Evolutionary conservation across 169 alveolate species (phyloP), one percentile per base, ranked within the genome.

Genomic region (Cryptosporidium andersoni): DNA sequence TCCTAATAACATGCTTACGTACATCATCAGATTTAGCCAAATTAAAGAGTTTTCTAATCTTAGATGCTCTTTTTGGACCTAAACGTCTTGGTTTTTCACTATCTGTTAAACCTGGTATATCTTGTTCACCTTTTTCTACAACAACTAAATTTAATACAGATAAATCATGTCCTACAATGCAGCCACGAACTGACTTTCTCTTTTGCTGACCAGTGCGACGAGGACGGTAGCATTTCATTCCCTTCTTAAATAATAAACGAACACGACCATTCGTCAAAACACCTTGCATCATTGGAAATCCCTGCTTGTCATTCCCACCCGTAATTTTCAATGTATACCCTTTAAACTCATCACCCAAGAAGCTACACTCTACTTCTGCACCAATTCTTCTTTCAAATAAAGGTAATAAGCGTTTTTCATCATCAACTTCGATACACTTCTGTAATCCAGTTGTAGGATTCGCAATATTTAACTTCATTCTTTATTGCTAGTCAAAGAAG

Each of bases 281-380:
- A 58, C 99, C 99, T 93, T 97, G 99, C 96, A 97, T 95, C 99
- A 98, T 98, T 64, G 99, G 99, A 94, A 98, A 98, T 47, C 99
- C 99, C 93, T 98, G 98, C 92, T 98, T 98, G 94, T 98, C 99
- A 92, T 97, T 98, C 64, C 99, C 99, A 80, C 99, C 99, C 4
- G 95, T 91, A 63, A 95, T 94, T 82, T 94, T 92, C 94, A 98
- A 95, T 55, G 97, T 93, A 93, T 97, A 96, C 42, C 99, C 99
- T 90, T 95, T 95, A 91, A 92, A 98, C 92, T 97, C 99, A 40
- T 97, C 99, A 9, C 99, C 99, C 62, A 98, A 92, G 64, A 96
- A 90, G 90, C 97, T 98, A 37, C 99, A 99, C 48, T 98, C 98
- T 64, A 98, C 98, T 89, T 96, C 99, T 25, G 97, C 93, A 34